Percentiles rank a stretch among this genome's conserved stretches.
Evolutionary conservation across 2,329 filamentous ascomycete species (phyloP).

Genomic region (Colletotrichum simmondsii): DNA sequence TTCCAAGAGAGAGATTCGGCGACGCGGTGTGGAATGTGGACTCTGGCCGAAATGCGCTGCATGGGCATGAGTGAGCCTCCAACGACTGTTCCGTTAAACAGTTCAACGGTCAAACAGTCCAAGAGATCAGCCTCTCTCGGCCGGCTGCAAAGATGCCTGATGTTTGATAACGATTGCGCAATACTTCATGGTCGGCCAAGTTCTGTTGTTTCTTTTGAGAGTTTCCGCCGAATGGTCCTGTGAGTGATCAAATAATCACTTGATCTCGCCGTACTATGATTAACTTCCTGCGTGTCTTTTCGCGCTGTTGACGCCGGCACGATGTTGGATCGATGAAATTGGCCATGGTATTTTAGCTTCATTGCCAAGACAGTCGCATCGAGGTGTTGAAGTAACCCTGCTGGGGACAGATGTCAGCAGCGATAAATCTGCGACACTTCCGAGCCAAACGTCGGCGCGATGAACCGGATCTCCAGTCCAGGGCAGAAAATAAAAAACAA

Average conservation of each 20-base stretch:
- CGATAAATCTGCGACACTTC: constrained; percentile 15
- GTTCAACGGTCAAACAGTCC: background rate
- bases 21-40: background rate
- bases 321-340: background rate
- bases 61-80: background rate
- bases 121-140: background rate
- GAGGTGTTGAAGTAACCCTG: constrained; percentile 5
- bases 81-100: background rate
- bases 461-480: constrained; percentile 16
- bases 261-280: background rate
- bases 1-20: background rate
- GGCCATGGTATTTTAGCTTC: background rate
- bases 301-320: background rate
- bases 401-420: background rate
- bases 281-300: background rate
- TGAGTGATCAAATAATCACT: background rate
- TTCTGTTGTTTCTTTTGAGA: background rate
- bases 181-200: background rate
- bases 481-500: background rate
- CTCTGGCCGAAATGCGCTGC: background rate
- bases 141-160: constrained; percentile 10
- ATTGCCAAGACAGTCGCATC: background rate
- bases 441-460: background rate
- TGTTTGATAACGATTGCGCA: constrained; percentile 6
- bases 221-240: background rate